Base-by-base conservation (phyloP, 441 rosid species). In the Mallotus japonicus region DNA sequence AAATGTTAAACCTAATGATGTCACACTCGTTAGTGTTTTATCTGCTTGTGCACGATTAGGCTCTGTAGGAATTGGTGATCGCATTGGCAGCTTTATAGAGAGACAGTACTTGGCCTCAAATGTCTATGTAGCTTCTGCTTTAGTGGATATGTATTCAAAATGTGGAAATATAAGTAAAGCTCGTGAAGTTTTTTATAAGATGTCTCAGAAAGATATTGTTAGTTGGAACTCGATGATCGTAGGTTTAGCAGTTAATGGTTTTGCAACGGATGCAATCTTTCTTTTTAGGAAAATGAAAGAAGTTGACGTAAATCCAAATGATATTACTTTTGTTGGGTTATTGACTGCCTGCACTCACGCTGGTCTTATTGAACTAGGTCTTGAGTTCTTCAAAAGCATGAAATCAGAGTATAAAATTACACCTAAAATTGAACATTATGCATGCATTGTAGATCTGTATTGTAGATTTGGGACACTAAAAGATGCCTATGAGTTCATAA, bases 31-130 rank as follows among this genome's bases (percentile, higher is more conserved):
- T 40, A 40, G 75, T 37, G 57, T 72, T 72, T 37, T 63, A 42
- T 72, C 62, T 71, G 74, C 74, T 46, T 60, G 74, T 71, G 65
- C 57, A 20, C 42, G 47, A 20, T 37, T 71, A 44, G 74, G 66
- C 32, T 44, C 74, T 0, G 57, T 49, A 14, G 74, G 60, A 59
- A 24, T 49, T 46, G 56, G 74, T 34, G 22, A 71, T 6, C 46
- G 28, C 20, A 50, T 59, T 46, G 66, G 74, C 16, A 58, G 16
- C 13, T 60, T 46, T 47, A 17, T 71, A 11, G 66, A 60, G 66
- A 32, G 66, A 14, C 66, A 59, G 34, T 46, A 59, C 47, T 59
- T 71, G 44, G 44, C 14, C 6, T 59, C 56, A 8, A 49, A 46
- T 71, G 16, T 47, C 40, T 49, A 46, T 46, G 66, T 71, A 24